Base-by-base conservation (phyloP, 2,329 filamentous ascomycete genomes). In the Pezicula neosporulosa region DNA sequence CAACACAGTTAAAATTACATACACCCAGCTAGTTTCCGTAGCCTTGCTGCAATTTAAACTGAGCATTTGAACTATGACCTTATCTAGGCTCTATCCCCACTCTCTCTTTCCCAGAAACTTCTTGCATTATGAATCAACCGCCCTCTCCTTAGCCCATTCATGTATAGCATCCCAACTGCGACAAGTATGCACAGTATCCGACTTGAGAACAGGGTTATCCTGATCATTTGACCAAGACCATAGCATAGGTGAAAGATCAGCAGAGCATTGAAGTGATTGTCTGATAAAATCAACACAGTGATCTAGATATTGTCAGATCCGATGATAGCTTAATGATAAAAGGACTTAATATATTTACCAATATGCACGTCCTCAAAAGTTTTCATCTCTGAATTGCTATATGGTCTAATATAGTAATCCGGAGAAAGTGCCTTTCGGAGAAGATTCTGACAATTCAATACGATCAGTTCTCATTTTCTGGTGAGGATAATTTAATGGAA, bases 211-310 rank as follows among this genome's bases (percentile, higher is more conserved):
- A 13, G 44, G 15, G 7, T 35, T 19, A 30, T 46, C 19, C n/a
- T 12, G 4, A 5, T 30, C 27, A 16, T 30, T 1, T 19, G 27
- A 46, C 27, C 44, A 46, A 12, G n/a, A 35, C 44, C 27, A 46
- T 9, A 19, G 6, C 27, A 46, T 46, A 9, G 44, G 44, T 9
- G 27, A 30, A 13, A 46, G 6, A 46, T 36, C 44, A 33, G 44
- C 44, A 6, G 28, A 35, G n/a, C 44, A 46, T 46, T 46, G 44
- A 19, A 46, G 13, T 19, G 44, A 30, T 19, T 46, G 44, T 30
- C 27, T 15, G 13, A 46, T 33, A 10, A 46, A 46, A 18, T 46
- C 44, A 35, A 46, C 33, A n/a, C 44, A 46, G 27, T 46, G 44
- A 12, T 46, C 44, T 46, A 18, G 12, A 19, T 12, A 42, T 42